phyloP scores from a whole-genome alignment of 192 early-diverging fungal species.

The Kappamyces sp. region DNA sequence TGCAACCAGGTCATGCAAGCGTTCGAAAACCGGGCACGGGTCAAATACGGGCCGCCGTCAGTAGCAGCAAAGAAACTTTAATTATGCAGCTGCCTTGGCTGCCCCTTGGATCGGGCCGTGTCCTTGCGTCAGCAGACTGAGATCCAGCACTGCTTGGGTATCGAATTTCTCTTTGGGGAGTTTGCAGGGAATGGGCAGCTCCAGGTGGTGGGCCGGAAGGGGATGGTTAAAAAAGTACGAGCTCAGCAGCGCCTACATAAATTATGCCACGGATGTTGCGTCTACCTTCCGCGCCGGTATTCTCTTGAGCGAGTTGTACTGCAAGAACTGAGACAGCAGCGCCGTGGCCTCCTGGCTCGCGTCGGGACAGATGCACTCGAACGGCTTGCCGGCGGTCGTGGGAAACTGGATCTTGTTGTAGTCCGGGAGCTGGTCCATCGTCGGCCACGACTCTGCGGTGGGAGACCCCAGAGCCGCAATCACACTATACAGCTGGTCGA shows the following conservation, averaged over 20 bases:
- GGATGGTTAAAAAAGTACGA: slow-evolving; percentile 49
- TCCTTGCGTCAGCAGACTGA: slow-evolving; percentile 19
- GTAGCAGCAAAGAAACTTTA: neutral
- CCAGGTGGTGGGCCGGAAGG: slow-evolving; percentile 50
- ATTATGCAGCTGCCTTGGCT: too few species aligned
- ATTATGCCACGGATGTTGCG: neutral
- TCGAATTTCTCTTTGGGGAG: slow-evolving; percentile 42
- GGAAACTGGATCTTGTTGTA: slow-evolving; percentile 61
- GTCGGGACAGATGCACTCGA: slow-evolving; percentile 44
- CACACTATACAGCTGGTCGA: slow-evolving; percentile 55
- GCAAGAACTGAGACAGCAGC: slow-evolving; percentile 45
- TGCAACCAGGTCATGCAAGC: slow-evolving; percentile 65
- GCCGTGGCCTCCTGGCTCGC: slow-evolving; percentile 36
- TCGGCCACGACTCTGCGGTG: slow-evolving; percentile 44
- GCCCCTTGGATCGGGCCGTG: too few species aligned
- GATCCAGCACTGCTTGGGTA: slow-evolving; percentile 34
- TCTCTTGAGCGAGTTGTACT: slow-evolving; percentile 37
- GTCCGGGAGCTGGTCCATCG: slow-evolving; percentile 45
- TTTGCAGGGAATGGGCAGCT: slow-evolving; percentile 49
- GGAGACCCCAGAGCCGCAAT: slow-evolving; percentile 43
- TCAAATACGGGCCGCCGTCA: slow-evolving; percentile 40
- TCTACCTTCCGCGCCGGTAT: slow-evolving; percentile 41
- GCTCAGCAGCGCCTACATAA: slow-evolving; percentile 43
- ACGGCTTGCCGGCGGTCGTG: slow-evolving; percentile 19
- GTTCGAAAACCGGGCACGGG: slow-evolving; percentile 53